These are phyloP conservation scores for Aspergillus sp. DNA, from an alignment of 2,329 filamentous ascomycete species.

Conservation along the genomic window DNA sequence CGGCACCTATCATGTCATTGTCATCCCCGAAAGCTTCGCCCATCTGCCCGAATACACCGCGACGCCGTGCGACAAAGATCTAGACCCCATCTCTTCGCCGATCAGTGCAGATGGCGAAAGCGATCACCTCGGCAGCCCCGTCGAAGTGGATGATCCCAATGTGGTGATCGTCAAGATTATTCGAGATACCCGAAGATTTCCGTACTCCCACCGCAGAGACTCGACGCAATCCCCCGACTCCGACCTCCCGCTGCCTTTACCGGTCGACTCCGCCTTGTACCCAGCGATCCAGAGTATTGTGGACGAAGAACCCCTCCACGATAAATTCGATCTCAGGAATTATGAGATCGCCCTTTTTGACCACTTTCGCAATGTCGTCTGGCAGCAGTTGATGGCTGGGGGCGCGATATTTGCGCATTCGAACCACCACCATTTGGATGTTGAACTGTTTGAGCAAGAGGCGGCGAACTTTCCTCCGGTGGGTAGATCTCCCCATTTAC, in stretches of 20 bases:
- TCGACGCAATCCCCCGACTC: conserved; percentile 35
- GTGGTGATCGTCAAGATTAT: conserved; percentile 51
- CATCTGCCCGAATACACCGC: conserved; percentile 51
- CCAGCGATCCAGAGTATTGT: conserved; percentile 19
- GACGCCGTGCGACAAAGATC: conserved; percentile 25
- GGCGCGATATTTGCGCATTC: conserved; percentile 15
- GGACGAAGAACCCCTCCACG: conserved; percentile 15
- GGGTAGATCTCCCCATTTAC: conserved; percentile 26
- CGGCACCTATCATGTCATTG: conserved; percentile 56
- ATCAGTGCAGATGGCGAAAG: conserved; percentile 27
- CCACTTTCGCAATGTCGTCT: conserved; percentile 42
- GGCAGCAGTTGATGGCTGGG: conserved; percentile 38
- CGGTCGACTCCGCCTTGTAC: conserved; percentile 22
- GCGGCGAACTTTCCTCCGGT: conserved; percentile 52
- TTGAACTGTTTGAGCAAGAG: conserved; percentile 46
- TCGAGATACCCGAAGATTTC: conserved; percentile 43
- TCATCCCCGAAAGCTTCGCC: conserved; percentile 54
- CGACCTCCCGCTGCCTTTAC: conserved; percentile 27
- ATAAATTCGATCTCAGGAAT: conserved; percentile 16
- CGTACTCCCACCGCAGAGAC: conserved; percentile 28
- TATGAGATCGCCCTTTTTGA: conserved; percentile 35
- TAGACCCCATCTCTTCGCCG: conserved; percentile 22
- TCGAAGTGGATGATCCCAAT: conserved; percentile 42
- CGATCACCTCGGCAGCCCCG: conserved; percentile 21
- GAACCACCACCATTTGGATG: conserved; percentile 27